Conservation (phyloP, 371 early-diverging fungal genomes). For the Apophysomyces ossiformis region DNA sequence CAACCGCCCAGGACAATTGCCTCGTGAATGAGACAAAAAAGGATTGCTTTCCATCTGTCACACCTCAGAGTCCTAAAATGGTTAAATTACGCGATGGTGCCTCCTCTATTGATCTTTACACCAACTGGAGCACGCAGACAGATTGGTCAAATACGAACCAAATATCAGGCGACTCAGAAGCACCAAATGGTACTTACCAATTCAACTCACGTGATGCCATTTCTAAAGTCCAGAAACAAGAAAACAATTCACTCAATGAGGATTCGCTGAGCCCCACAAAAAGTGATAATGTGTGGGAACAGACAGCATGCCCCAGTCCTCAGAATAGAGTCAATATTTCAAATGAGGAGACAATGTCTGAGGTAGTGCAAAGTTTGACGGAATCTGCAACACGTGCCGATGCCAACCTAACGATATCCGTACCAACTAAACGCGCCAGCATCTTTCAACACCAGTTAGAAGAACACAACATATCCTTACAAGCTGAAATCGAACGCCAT, state of each 20-base stretch:
- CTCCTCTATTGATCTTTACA: not conserved
- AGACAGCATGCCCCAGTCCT: too few species aligned
- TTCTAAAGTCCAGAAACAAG: not conserved
- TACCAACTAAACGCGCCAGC: not conserved
- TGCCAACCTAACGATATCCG: conserved; percentile 7
- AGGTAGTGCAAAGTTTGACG: conserved; percentile 3
- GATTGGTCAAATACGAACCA: not conserved
- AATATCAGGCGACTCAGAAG: not conserved
- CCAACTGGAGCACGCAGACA: not conserved
- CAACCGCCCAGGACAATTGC: not conserved
- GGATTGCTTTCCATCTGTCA: conserved; percentile 7
- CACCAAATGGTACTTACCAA: not conserved
- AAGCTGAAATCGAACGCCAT: not conserved
- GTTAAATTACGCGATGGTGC: conserved; percentile 6
- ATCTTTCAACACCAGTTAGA: not conserved
- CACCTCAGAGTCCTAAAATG: not conserved
- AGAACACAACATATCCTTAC: not conserved
- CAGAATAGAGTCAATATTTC: too few species aligned
- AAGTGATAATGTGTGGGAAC: too few species aligned
- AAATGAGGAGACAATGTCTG: not conserved
- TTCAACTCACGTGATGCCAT: not conserved
- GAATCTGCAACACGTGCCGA: conserved; percentile 7
- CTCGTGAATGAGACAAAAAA: conserved; percentile 10
- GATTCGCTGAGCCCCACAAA: too few species aligned
- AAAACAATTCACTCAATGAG: not conserved